These are phyloP conservation scores for Leccinum olivaceopallidum DNA, from an alignment of 768 basidiomycete genomes.

Conservation along the genomic window DNA sequence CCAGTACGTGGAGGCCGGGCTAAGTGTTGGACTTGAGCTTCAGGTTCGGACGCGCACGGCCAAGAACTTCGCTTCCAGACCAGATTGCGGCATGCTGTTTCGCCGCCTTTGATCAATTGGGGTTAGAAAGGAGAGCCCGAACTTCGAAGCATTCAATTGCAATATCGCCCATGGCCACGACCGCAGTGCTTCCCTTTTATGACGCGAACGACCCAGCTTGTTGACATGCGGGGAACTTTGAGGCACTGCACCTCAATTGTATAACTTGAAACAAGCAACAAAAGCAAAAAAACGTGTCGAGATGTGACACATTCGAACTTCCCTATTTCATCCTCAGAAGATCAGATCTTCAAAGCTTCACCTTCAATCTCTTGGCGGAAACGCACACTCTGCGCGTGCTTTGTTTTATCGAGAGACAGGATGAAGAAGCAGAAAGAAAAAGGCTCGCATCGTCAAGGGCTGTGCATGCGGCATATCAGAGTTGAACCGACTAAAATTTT, in stretches of 20 bases:
- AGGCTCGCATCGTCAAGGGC: too few relatives aligned
- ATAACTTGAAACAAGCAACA: neutral
- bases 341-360: too few relatives aligned
- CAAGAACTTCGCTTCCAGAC: neutral
- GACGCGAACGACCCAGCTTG: neutral
- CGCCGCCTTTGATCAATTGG: neutral
- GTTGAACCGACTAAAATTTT: too few relatives aligned
- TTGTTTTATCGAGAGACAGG: too few relatives aligned
- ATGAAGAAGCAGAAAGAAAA: too few relatives aligned
- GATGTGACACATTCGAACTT: too few relatives aligned
- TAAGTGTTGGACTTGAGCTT: neutral
- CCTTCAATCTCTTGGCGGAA: neutral
- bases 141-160: neutral
- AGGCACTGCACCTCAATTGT: neutral
- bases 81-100: neutral
- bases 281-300: neutral
- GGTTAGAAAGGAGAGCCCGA: neutral
- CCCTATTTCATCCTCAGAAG: too few relatives aligned
- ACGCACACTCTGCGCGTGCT: too few relatives aligned
- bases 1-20: neutral
- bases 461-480: too few relatives aligned
- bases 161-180: too few relatives aligned
- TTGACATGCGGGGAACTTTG: neutral
- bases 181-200: neutral
- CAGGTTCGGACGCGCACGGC: neutral